Base-by-base conservation (phyloP, 148 eudicot genomes). In the Fagopyrum homotropicum region DNA sequence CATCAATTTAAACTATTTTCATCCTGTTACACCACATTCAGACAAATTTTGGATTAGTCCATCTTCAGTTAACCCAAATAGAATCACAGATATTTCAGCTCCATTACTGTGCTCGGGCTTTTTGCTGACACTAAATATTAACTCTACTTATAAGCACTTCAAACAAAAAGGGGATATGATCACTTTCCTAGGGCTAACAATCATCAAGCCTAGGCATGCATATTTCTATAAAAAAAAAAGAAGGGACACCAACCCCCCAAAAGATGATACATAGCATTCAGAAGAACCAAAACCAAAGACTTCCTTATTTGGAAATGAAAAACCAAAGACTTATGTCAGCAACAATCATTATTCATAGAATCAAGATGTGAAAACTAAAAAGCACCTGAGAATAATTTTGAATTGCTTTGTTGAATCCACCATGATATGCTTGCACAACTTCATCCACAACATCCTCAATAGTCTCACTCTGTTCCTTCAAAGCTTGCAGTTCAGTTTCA, bases 381-480 rank as follows among this genome's bases (percentile, higher is more conserved):
- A 49, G 68, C 75, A 94, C 98, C 98, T 96, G 99, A 40, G 99
- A 96, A 84, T 96, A 96, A 82, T 96, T 96, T 86, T 96, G 99
- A 81, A 96, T 96, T 17, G 99, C 99, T 84, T 90, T 92, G 78
- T 96, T 96, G 80, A 96, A 96, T 82, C 99, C 99, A 82, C 93
- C 79, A 69, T 96, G 99, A 80, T 90, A 96, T 68, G 97, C 93
- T 82, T 96, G 99, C 46, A 96, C 99, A 75, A 96, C 97, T 88
- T 93, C 99, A 75, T 96, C 90, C 70, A 96, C 99, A 79, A 92
- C 98, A 79, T 96, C 98, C 84, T 96, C 99, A 71, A 96, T 78
- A 73, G 88, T 79, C 79, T 96, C 94, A 80, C 96, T 96, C 82
- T 96, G 92, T 64, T 89, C 98, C 89, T 90, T 96, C 73, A 96